Evolutionary conservation across 495 filamentous ascomycete genomes (phyloP).

Genomic region (Neohortaea acidophila): DNA sequence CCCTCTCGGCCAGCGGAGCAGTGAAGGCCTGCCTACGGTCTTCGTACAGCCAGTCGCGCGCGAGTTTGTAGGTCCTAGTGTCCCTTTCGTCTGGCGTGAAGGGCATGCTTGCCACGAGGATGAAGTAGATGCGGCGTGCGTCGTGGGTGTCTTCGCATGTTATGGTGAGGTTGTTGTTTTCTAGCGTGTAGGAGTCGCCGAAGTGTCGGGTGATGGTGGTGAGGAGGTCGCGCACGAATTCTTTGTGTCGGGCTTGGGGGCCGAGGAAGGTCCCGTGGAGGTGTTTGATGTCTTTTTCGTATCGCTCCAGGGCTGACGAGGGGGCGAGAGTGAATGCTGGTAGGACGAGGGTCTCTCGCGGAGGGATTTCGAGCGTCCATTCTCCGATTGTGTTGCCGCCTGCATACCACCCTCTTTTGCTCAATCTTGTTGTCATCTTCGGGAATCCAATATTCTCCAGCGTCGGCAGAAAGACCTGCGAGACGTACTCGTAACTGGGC

Average conservation of each 20-base stretch:
- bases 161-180: conserved; percentile 28
- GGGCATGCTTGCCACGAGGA: conserved; percentile 55
- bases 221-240: conserved; percentile 5
- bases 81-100: conserved; percentile 18
- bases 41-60: conserved; percentile 48
- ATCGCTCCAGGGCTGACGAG: too few relatives aligned
- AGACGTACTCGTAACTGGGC: conserved; percentile 60
- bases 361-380: conserved; percentile 43
- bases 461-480: conserved; percentile 58
- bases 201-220: conserved; percentile 1
- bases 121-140: conserved; percentile 48
- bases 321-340: conserved; percentile 33
- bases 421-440: conserved; percentile 37
- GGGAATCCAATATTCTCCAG: conserved; percentile 49
- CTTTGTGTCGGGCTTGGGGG: conserved; percentile 25
- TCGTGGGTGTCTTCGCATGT: conserved; percentile 45
- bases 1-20: conserved; percentile 28
- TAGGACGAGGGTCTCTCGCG: conserved; percentile 31
- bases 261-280: conserved; percentile 49
- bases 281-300: conserved; percentile 22
- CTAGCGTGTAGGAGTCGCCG: conserved; percentile 9
- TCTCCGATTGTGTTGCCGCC: conserved; percentile 41
- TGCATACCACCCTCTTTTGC: conserved; percentile 50
- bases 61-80: conserved; percentile 44
- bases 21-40: too few relatives aligned